Evolutionary conservation across 2,329 filamentous ascomycete species (phyloP).

Genomic region (Cryphonectria radicalis): DNA sequence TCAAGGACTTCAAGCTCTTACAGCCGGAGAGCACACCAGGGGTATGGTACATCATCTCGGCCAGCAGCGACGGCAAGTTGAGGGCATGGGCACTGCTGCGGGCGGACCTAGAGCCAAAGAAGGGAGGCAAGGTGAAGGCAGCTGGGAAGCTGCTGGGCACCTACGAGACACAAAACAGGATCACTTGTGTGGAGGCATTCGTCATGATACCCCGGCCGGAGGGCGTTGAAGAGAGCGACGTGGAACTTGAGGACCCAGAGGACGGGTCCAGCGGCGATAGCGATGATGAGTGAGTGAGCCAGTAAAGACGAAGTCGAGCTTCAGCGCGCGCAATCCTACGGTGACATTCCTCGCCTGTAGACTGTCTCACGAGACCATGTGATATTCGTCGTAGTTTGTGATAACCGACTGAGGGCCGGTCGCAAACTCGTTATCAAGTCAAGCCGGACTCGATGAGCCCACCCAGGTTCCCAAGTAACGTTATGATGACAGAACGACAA

Average conservation of each 20-base stretch:
- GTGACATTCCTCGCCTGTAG: neutral
- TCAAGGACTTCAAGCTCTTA: conserved; percentile 86
- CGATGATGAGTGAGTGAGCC: conserved; percentile 32
- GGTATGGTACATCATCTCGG: conserved; percentile 67
- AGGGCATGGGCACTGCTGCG: conserved; percentile 70
- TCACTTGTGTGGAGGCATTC: conserved; percentile 88
- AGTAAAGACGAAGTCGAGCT: neutral
- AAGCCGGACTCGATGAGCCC: neutral
- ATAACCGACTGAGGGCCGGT: neutral
- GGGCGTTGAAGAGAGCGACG: conserved; percentile 62
- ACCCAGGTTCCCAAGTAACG: neutral
- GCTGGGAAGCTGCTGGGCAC: conserved; percentile 72
- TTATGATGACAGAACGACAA: neutral
- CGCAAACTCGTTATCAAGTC: neutral
- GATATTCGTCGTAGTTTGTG: neutral
- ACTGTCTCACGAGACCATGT: neutral
- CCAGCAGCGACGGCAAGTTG: conserved; percentile 84
- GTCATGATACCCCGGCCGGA: conserved; percentile 75
- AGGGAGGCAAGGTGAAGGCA: conserved; percentile 37
- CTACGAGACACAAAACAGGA: conserved; percentile 84
- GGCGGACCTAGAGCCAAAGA: conserved; percentile 44
- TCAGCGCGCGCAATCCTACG: neutral
- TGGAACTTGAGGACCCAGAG: conserved; percentile 49
- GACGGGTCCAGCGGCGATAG: conserved; percentile 43
- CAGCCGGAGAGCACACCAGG: conserved; percentile 44